Conservation (phyloP, 805 yeast genomes). For the Lipomyces yamanashiensis region DNA sequence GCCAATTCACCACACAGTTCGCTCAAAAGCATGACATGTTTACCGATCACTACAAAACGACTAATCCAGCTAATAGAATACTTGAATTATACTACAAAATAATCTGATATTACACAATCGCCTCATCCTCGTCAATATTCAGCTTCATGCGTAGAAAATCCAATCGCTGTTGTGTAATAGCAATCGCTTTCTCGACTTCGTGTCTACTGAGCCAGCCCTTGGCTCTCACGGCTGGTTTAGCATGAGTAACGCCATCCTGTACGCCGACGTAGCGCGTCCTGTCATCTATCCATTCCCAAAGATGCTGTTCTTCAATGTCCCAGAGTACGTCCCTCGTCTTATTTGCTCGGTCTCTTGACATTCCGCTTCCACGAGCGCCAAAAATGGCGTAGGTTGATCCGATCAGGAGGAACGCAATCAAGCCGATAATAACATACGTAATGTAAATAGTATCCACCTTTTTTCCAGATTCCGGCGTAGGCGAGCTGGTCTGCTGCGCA, state of each 20-base stretch:
- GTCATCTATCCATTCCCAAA: slow-evolving; percentile 76
- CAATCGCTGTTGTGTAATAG: slow-evolving; percentile 52
- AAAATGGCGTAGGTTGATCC: background rate
- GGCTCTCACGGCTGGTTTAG: background rate
- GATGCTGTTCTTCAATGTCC: slow-evolving; percentile 55
- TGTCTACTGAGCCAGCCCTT: slow-evolving; percentile 43
- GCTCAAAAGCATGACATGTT: background rate
- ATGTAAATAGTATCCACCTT: slow-evolving; percentile 20
- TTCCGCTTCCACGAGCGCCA: slow-evolving; percentile 6
- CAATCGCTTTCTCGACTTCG: slow-evolving; percentile 55
- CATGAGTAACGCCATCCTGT: slow-evolving; percentile 32
- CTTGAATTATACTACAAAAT: background rate
- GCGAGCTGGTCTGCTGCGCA: slow-evolving; percentile 1
- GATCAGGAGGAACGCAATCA: slow-evolving; percentile 2
- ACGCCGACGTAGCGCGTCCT: slow-evolving; percentile 45
- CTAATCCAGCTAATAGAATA: background rate
- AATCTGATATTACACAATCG: background rate
- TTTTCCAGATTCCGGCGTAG: background rate
- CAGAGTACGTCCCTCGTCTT: slow-evolving; percentile 19
- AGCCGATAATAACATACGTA: slow-evolving; percentile 22
- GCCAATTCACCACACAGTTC: background rate
- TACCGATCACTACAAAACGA: too few species aligned
- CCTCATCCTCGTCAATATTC: slow-evolving; percentile 7
- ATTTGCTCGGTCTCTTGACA: background rate
- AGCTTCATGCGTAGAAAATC: slow-evolving; percentile 36